Base-by-base conservation (phyloP, 2,329 filamentous ascomycete genomes). In the Aspergillus persii region DNA sequence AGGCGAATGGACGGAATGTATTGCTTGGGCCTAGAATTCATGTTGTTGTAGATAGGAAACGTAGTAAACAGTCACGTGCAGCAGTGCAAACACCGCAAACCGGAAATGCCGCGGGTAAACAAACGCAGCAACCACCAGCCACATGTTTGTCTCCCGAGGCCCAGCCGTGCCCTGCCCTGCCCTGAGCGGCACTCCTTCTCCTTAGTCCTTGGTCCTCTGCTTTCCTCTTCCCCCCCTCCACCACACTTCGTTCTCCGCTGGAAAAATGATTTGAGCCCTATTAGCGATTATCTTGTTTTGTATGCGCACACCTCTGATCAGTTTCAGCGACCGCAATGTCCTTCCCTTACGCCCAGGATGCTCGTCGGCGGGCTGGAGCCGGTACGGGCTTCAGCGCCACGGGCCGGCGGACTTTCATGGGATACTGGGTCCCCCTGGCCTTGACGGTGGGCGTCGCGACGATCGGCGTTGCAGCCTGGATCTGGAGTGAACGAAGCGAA, bases 371-470 rank as follows among this genome's bases (percentile, higher is more conserved):
- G 63, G 66, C 70, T 61, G 72, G 70, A 68, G 71, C 71, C 57
- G 72, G 74, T 58, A 66, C 70, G 57, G 75, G 75, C 52, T 79
- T 79, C 68, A 77, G 76, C 69, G 68, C 75, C 49, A 73, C 74
- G 8, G 75, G 77, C 26, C 68, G 70, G 56, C 74, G 77, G 36
- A 78, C 78, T 18, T 70, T 75, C 39, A 67, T 80, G 64, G 78
- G 88, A 71, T 94, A 96, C 79, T 97, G 93, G 91, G 86, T 96
- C 61, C 94, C 94, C 63, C 83, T 98, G 58, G 89, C 88, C 65
- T 78, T 96, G 64, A 97, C 93, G 53, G 87, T 96, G 59, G 93
- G 92, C 50, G 86, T 96, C 67, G 94, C 94, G 61, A 92, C 93
- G 26, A 88, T 90, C 57, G 92, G 93, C 36, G 79, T 96, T 51